phyloP scores from a whole-genome alignment of 23 red algal species.

The Gracilaria vermiculophylla region DNA sequence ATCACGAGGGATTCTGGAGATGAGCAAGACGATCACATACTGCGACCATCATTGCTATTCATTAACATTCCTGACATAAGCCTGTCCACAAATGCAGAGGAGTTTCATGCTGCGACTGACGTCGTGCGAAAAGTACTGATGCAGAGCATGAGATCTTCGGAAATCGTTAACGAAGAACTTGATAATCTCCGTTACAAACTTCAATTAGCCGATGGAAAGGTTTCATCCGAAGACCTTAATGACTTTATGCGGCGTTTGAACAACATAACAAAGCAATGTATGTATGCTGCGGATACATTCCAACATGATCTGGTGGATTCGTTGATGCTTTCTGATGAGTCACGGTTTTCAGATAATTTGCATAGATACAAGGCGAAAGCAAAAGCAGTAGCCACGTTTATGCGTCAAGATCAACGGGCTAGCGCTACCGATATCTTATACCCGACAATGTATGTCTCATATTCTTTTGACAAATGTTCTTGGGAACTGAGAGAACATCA shows the following conservation, averaged over 20 bases:
- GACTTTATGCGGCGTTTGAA: conserved; percentile 62
- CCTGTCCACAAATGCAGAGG: conserved; percentile 51
- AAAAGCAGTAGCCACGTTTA: conserved; percentile 70
- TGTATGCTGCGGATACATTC: conserved; percentile 80
- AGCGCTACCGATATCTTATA: conserved; percentile 57
- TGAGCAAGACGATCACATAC: conserved; percentile 63
- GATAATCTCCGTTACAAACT: conserved; percentile 65
- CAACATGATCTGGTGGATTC: conserved; percentile 58
- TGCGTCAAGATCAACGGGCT: conserved; percentile 72
- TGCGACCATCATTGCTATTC: conserved; percentile 55
- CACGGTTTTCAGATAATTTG: conserved; percentile 36
- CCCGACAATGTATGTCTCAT: conserved; percentile 82
- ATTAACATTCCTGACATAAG: conserved; percentile 74
- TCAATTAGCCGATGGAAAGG: conserved; percentile 66
- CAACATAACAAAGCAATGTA: conserved; percentile 70
- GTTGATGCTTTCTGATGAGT: conserved; percentile 37
- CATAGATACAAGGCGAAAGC: conserved; percentile 67
- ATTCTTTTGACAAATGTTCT: conserved; percentile 80
- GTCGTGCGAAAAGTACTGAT: conserved; percentile 76
- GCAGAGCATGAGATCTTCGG: conserved; percentile 69
- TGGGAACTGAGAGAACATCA: conserved; percentile 73
- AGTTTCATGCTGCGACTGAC: conserved; percentile 66
- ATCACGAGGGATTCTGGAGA: conserved; percentile 26
- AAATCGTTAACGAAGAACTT: conserved; percentile 76
- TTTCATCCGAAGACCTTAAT: conserved; percentile 61